Evolutionary conservation across 495 filamentous ascomycete species (phyloP), one percentile per base, ranked within the genome.

Genomic region (Mytilinidion resinicola): DNA sequence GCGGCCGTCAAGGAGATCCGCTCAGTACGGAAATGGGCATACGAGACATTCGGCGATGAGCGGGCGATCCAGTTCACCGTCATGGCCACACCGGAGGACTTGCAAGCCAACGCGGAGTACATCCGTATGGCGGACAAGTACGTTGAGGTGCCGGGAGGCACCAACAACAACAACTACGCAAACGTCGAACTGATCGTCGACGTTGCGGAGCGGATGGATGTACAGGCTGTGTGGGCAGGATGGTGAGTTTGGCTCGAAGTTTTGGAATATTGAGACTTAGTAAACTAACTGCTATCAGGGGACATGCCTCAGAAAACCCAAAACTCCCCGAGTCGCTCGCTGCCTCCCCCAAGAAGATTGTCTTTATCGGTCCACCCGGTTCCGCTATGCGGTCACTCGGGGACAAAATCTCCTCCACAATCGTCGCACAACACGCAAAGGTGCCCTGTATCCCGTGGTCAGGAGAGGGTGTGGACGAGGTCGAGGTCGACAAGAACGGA

Each of bases 151-250:
- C 93, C 93, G n/a, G 93, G 93, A 65, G 93, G 93, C 67, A 99
- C 95, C 46, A 99, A 99, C 77, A 99, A 99, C 80, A 96, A 99
- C 84, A 99, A 99, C 76, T 99, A 99, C 72, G 93, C 93, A 71
- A 99, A 99, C 75, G 93, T 99, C 47, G 93, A 99, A 77, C 79
- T 99, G 66, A 97, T 99, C 72, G 93, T 99, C 57, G 93, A 99
- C 78, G 83, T 99, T 70, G 93, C 93, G n/a, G 93, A 99, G 78
- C 89, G 93, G 36, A 96, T 96, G 90, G 83, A 88, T 60, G 93
- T 97, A 44, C 93, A 99, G 66, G 93, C 93, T 57, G 93, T 99
- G 14, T 99, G 93, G 93, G 93, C 93, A 63, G 93, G 93, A 82
- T 99, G 93, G 90, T 95, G 70, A 76, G 86, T 51, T n/a, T 19